These are phyloP conservation scores for Diphasiastrum complanatum DNA, from an alignment of 83 land plant genomes.

Conservation along the genomic window DNA sequence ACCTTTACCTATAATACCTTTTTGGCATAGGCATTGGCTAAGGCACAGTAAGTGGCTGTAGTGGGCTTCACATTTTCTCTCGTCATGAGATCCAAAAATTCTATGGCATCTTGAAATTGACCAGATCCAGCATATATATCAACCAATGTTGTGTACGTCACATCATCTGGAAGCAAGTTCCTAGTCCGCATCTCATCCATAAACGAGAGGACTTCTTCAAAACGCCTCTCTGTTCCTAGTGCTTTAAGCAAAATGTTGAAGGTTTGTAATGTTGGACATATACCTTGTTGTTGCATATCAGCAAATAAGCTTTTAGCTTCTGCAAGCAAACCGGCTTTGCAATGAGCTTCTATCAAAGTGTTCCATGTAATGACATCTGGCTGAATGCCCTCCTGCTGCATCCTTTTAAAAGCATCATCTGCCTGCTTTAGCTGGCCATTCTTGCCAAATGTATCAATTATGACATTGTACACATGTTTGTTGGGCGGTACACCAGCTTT, in stretches of 20 bases:
- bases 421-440: conserved; percentile 76
- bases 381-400: conserved; percentile 52
- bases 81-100: conserved; percentile 74
- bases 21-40: conserved; percentile 96
- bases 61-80: conserved; percentile 61
- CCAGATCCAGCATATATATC: conserved; percentile 82
- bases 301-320: conserved; percentile 51
- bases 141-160: conserved; percentile 84
- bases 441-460: conserved; percentile 67
- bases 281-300: conserved; percentile 61
- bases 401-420: conserved; percentile 54
- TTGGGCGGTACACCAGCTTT: conserved; percentile 58
- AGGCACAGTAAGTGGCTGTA: conserved; percentile 74
- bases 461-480: conserved; percentile 65
- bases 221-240: conserved; percentile 55
- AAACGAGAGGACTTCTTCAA: conserved; percentile 51
- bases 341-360: conserved; percentile 61
- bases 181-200: conserved; percentile 58
- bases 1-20: conserved; percentile 16
- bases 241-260: conserved; percentile 82
- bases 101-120: conserved; percentile 74
- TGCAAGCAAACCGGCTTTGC: conserved; percentile 56
- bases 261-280: conserved; percentile 53
- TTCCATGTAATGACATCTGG: conserved; percentile 82
- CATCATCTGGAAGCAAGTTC: conserved; percentile 62